Percentiles rank a stretch among this genome's conserved stretches.
phyloP scores from a whole-genome alignment of 805 yeast species.

The Candida nitratophila region DNA sequence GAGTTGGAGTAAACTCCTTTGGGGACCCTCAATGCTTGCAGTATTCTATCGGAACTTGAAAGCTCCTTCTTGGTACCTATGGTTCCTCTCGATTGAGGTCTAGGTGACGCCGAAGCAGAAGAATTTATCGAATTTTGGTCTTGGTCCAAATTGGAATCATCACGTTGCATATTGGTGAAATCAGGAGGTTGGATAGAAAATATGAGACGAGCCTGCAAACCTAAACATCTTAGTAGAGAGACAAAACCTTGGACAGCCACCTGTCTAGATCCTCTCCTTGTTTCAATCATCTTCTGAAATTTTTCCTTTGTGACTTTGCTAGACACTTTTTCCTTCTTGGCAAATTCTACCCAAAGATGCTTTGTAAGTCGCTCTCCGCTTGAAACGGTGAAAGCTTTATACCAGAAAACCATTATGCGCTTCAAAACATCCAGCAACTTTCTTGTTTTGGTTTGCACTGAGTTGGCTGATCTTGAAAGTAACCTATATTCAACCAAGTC shows the following conservation, averaged over 20 bases:
- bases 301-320: conserved; percentile 27
- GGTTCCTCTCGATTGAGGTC: conserved; percentile 1
- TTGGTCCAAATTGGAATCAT: conserved; percentile 11
- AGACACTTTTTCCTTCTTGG: conserved; percentile 12
- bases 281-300: conserved; percentile 36
- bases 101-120: not conserved
- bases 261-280: conserved; percentile 66
- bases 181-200: conserved; percentile 91
- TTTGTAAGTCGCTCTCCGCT: conserved; percentile 28
- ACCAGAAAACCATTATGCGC: conserved; percentile 59
- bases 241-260: conserved; percentile 85
- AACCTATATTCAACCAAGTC: conserved; percentile 32
- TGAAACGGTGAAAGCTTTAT: conserved; percentile 32
- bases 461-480: conserved; percentile 12
- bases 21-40: conserved; percentile 19
- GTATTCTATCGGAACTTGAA: conserved; percentile 21
- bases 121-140: conserved; percentile 7
- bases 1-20: conserved; percentile 4
- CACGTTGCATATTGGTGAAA: conserved; percentile 39
- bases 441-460: conserved; percentile 43
- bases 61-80: conserved; percentile 6
- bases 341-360: conserved; percentile 43
- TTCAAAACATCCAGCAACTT: conserved; percentile 72
- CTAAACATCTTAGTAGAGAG: conserved; percentile 61
- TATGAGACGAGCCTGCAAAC: conserved; percentile 65